A percentile compares a stretch with the other conserved stretches of the same genome.
phyloP scores from a whole-genome alignment of 352 stramenopile species.

The Blastocystis sp. region DNA sequence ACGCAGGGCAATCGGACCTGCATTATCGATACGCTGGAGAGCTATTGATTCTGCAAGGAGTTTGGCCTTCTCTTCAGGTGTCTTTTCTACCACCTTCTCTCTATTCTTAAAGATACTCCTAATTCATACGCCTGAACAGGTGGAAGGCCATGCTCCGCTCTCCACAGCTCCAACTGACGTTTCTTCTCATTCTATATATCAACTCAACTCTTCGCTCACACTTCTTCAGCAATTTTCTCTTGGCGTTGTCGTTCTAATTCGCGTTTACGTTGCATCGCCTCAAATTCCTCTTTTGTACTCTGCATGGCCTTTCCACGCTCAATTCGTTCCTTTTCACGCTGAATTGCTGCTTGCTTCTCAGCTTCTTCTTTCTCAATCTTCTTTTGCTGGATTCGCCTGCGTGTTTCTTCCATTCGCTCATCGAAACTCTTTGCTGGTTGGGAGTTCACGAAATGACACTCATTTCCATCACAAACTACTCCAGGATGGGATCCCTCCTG shows the following conservation, averaged over 20 bases:
- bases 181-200: not conserved
- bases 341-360: constrained; percentile 5
- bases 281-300: not conserved
- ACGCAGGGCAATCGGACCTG: not conserved
- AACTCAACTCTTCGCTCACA: not conserved
- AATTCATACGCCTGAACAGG: not conserved
- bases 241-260: constrained; percentile 39
- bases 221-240: constrained; percentile 5
- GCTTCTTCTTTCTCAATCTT: not conserved
- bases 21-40: constrained; percentile 4
- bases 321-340: constrained; percentile 22
- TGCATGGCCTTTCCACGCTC: constrained; percentile 25
- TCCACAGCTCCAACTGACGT: constrained; percentile 46
- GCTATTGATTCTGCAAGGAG: constrained; percentile 22
- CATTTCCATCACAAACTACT: constrained; percentile 29
- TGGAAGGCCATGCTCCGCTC: constrained; percentile 16
- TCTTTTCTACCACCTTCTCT: constrained; percentile 1
- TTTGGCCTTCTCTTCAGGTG: constrained; percentile 6
- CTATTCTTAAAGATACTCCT: not conserved
- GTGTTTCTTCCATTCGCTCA: not conserved
- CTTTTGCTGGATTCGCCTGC: not conserved
- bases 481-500: no score
- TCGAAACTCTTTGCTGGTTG: not conserved
- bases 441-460: constrained; percentile 3
- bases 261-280: not conserved